A percentile compares a stretch with the other conserved stretches of the same genome.
These are phyloP conservation scores for Phytopythium kandeliae DNA, from an alignment of 352 stramenopile genomes.

Conservation along the genomic window DNA sequence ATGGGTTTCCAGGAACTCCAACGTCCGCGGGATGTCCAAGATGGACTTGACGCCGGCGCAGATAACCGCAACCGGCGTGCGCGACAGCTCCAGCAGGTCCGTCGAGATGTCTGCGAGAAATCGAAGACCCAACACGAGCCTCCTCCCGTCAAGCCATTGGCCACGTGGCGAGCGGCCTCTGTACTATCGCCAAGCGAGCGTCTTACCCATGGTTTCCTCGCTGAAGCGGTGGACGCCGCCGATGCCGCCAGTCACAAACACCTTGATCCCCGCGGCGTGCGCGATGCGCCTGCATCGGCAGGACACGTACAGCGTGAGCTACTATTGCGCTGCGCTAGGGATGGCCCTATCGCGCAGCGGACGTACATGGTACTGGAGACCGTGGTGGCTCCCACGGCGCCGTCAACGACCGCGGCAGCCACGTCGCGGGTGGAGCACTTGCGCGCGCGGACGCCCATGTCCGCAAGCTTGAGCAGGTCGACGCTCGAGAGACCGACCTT, in stretches of 20 bases:
- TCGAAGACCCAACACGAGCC: neutral
- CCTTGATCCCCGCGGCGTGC: conserved; percentile 90
- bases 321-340: no score
- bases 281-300: conserved; percentile 74
- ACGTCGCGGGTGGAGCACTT: conserved; percentile 87
- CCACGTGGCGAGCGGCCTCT: neutral
- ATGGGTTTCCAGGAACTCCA: conserved; percentile 97
- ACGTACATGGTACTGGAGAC: conserved; percentile 94
- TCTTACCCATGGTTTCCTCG: conserved; percentile 78
- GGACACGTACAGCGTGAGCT: neutral
- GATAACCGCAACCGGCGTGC: conserved; percentile 95
- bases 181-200: neutral
- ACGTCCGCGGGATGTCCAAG: conserved; percentile 94
- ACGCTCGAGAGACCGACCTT: conserved; percentile 59
- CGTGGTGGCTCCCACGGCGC: conserved; percentile 90
- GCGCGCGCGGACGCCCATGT: conserved; percentile 51
- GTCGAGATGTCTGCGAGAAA: conserved; percentile 89
- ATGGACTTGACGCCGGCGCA: conserved; percentile 99
- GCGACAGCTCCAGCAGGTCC: conserved; percentile 94
- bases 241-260: conserved; percentile 98
- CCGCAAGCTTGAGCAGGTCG: conserved; percentile 55
- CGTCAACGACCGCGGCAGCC: conserved; percentile 58
- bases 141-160: no score
- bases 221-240: conserved; percentile 96
- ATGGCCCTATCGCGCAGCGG: no score